Percentiles rank a stretch among this genome's conserved stretches.
Conservation (phyloP, 1,139 yeast genomes). For the Geotrichum candidum region DNA sequence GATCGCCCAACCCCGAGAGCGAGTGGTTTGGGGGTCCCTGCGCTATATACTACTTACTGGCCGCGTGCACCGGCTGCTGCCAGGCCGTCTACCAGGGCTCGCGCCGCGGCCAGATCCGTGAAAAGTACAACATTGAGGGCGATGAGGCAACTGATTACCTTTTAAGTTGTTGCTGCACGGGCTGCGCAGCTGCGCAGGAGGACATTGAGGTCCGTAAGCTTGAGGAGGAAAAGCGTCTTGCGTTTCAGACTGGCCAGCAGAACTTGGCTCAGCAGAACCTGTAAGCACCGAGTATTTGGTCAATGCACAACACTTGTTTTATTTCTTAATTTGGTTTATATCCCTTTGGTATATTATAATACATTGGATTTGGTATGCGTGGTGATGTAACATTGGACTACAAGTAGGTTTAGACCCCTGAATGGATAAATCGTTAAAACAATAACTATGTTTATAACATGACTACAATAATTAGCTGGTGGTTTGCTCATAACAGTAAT, state of each 20-base stretch:
- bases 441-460: too few species aligned
- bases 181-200: conserved; percentile 10
- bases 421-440: too few species aligned
- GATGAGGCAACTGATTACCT: background rate
- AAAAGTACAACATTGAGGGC: conserved; percentile 4
- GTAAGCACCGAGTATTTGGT: background rate
- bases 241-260: background rate
- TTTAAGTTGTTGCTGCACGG: conserved; percentile 4
- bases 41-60: conserved; percentile 7
- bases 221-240: background rate
- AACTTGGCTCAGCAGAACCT: background rate
- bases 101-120: conserved; percentile 5
- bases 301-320: too few species aligned
- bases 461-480: too few species aligned
- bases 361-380: too few species aligned
- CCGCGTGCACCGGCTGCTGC: conserved; percentile 3
- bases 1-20: background rate
- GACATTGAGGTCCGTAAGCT: conserved; percentile 6
- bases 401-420: too few species aligned
- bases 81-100: conserved; percentile 2
- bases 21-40: conserved; percentile 3
- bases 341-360: too few species aligned
- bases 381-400: too few species aligned
- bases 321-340: too few species aligned
- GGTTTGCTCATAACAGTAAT: too few species aligned